Evolutionary conservation across 164 flowering plant species (phyloP).

Genomic region (Aristolochia californica): DNA sequence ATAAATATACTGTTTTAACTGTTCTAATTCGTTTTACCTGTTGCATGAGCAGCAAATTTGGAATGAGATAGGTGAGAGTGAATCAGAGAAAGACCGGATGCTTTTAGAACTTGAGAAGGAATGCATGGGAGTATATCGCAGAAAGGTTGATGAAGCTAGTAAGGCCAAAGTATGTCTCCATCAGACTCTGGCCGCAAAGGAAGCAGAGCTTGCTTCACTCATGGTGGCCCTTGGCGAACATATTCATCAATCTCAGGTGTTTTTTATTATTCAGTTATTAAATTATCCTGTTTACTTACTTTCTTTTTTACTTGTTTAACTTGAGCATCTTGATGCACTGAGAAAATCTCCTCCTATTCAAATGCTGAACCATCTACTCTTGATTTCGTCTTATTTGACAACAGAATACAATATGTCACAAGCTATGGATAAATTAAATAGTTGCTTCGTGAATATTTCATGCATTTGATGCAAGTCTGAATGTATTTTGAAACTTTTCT

Average conservation of each 20-base stretch:
- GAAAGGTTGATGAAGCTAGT: conserved; percentile 84
- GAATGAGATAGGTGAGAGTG: conserved; percentile 83
- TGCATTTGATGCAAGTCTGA: too few species aligned
- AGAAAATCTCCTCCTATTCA: too few species aligned
- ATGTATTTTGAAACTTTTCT: too few species aligned
- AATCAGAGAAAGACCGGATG: conserved; percentile 72
- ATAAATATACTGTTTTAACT: background rate
- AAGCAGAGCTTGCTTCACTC: conserved; percentile 82
- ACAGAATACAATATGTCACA: too few species aligned
- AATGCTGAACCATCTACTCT: too few species aligned
- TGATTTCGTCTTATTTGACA: too few species aligned
- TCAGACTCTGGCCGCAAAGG: conserved; percentile 71
- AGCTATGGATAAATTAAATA: too few species aligned
- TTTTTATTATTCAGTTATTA: background rate
- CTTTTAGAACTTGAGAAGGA: conserved; percentile 73
- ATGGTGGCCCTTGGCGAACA: conserved; percentile 81
- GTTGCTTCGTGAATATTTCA: too few species aligned
- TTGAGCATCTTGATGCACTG: too few species aligned
- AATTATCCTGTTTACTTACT: background rate
- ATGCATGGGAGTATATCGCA: conserved; percentile 66
- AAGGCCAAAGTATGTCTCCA: conserved; percentile 69
- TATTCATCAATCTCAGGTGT: conserved; percentile 48
- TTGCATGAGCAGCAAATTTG: conserved; percentile 61
- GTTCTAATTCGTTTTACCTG: conserved; percentile 2
- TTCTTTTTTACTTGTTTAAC: background rate